Evolutionary conservation across 1,284 basidiomycete genomes (phyloP).

Genomic region (Sparassis latifolia): DNA sequence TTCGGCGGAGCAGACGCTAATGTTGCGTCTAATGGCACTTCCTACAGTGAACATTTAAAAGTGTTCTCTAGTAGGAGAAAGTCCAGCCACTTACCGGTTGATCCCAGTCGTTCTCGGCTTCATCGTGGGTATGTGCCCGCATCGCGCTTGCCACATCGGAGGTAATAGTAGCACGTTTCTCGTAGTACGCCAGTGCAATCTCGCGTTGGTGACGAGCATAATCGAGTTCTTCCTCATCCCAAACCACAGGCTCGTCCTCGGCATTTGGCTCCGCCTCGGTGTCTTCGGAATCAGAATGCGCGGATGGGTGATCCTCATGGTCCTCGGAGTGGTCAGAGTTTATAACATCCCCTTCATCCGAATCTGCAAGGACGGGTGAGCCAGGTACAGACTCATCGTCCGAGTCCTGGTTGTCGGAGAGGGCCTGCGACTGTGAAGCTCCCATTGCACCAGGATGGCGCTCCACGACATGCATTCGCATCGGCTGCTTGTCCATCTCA

Average conservation of each 20-base stretch:
- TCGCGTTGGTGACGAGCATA: slow-evolving; percentile 63
- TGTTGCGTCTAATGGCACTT: slow-evolving; percentile 35
- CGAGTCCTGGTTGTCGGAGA: slow-evolving; percentile 29
- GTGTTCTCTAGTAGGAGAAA: background rate
- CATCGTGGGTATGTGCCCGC: slow-evolving; percentile 38
- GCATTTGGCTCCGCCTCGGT: slow-evolving; percentile 22
- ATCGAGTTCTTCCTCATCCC: slow-evolving; percentile 51
- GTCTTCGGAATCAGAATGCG: slow-evolving; percentile 17
- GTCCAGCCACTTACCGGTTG: slow-evolving; percentile 34
- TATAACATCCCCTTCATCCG: slow-evolving; percentile 40
- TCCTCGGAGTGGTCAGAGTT: slow-evolving; percentile 18
- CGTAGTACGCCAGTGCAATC: slow-evolving; percentile 64
- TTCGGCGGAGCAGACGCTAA: slow-evolving; percentile 34
- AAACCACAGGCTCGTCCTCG: slow-evolving; percentile 28
- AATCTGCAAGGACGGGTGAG: slow-evolving; percentile 31
- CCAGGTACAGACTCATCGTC: slow-evolving; percentile 42
- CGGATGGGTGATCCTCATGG: slow-evolving; percentile 10
- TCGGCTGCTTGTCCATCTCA: slow-evolving; percentile 38
- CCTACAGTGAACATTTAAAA: slow-evolving; percentile 17
- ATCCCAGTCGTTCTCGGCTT: slow-evolving; percentile 33
- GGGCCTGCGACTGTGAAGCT: slow-evolving; percentile 15
- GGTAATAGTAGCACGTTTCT: slow-evolving; percentile 51
- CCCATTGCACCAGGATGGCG: slow-evolving; percentile 33
- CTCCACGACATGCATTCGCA: slow-evolving; percentile 67
- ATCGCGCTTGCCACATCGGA: slow-evolving; percentile 45